Conservation (phyloP, 1,284 basidiomycete genomes). For the Melampsora larici-populina region DNA sequence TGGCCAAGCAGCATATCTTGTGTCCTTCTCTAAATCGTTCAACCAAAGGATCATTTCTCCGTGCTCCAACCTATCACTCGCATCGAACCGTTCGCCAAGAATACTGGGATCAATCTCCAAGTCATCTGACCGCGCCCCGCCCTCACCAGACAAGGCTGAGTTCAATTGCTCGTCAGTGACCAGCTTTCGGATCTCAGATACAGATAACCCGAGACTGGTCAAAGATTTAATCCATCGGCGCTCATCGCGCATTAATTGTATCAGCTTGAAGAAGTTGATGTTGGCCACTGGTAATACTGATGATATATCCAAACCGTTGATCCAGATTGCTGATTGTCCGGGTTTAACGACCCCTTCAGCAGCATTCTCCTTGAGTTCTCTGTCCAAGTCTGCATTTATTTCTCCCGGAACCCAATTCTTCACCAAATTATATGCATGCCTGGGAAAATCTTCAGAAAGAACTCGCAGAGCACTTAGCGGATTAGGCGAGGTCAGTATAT, state of each 20-base stretch:
- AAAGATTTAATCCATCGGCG: slow-evolving; percentile 65
- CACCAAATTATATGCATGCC: slow-evolving; percentile 69
- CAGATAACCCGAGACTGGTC: slow-evolving; percentile 63
- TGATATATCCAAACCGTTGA: slow-evolving; percentile 68
- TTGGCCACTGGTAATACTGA: slow-evolving; percentile 8
- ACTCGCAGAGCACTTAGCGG: slow-evolving; percentile 65
- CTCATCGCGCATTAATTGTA: slow-evolving; percentile 71
- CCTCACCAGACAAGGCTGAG: slow-evolving; percentile 48
- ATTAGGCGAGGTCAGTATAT: slow-evolving; percentile 64
- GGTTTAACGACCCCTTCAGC: slow-evolving; percentile 37
- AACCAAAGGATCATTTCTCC: slow-evolving; percentile 74
- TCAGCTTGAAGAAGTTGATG: slow-evolving; percentile 57
- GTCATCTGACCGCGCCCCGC: slow-evolving; percentile 62
- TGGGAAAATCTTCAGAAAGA: slow-evolving; percentile 83
- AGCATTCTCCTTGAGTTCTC: slow-evolving; percentile 64
- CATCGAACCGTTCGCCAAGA: slow-evolving; percentile 76
- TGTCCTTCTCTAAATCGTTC: slow-evolving; percentile 85
- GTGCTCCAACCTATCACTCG: slow-evolving; percentile 77
- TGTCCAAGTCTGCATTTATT: slow-evolving; percentile 56
- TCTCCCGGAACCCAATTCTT: slow-evolving; percentile 63
- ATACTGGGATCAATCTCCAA: slow-evolving; percentile 60
- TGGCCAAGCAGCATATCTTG: slow-evolving; percentile 61
- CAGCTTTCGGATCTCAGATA: slow-evolving; percentile 65
- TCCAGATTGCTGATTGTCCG: slow-evolving; percentile 59
- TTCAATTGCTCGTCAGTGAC: slow-evolving; percentile 43